Evolutionary conservation across 106 monocot genomes (phyloP).

Genomic region (Agapanthus africanus): DNA sequence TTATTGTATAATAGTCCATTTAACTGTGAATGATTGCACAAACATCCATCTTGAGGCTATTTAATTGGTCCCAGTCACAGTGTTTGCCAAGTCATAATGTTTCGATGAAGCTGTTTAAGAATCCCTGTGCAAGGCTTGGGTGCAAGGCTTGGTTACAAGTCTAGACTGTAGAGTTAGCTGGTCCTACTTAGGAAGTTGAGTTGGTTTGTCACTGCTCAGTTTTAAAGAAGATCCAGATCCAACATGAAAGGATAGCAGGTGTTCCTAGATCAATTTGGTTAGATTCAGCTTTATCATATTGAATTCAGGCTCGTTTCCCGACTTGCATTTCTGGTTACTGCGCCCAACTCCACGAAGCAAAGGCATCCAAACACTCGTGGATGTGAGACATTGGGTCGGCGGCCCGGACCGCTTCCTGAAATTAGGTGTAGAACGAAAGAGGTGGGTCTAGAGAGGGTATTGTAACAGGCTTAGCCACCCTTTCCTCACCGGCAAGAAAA

Average conservation of each 20-base stretch:
- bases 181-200: neutral
- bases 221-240: neutral
- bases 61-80: neutral
- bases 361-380: no score
- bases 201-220: neutral
- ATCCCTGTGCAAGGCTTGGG: neutral
- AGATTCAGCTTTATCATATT: neutral
- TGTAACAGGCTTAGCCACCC: no score
- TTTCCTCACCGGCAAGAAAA: no score
- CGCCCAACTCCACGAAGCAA: no score
- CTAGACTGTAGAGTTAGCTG: neutral
- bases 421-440: no score
- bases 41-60: neutral
- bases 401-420: no score
- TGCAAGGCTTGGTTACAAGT: no score
- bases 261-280: no score
- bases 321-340: no score
- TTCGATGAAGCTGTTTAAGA: neutral
- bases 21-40: neutral
- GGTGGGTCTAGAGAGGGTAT: no score
- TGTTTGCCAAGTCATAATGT: neutral
- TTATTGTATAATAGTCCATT: neutral
- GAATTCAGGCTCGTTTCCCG: neutral
- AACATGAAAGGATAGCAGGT: neutral
- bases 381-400: no score